Percentiles rank a stretch among this genome's conserved stretches.
Conservation (phyloP, 2,329 filamentous ascomycete genomes). For the Cladosporium sp. region DNA sequence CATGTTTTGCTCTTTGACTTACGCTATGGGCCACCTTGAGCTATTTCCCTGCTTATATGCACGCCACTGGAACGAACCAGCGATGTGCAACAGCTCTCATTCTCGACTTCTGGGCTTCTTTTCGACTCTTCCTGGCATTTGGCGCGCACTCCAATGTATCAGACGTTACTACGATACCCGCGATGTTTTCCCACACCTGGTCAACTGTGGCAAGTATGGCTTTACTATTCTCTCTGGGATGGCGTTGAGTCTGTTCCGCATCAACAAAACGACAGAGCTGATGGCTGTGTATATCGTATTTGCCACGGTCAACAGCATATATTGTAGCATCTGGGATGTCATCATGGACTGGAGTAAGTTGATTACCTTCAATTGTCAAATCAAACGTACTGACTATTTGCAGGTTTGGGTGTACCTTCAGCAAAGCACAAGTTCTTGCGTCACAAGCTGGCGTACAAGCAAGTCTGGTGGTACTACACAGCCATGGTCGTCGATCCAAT, state of each 20-base stretch:
- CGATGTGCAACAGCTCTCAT: slow-evolving; percentile 78
- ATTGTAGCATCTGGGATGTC: slow-evolving; percentile 86
- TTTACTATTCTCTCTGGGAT: slow-evolving; percentile 79
- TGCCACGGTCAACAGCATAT: slow-evolving; percentile 76
- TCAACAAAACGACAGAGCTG: slow-evolving; percentile 55
- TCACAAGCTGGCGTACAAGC: slow-evolving; percentile 67
- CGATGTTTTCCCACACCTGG: slow-evolving; percentile 85
- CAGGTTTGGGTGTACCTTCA: slow-evolving; percentile 66
- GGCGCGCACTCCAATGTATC: slow-evolving; percentile 86
- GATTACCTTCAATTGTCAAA: background rate
- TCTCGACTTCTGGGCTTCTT: slow-evolving; percentile 85
- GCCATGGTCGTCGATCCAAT: slow-evolving; percentile 82
- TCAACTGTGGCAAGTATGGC: slow-evolving; percentile 87
- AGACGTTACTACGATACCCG: slow-evolving; percentile 82
- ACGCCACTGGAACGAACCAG: slow-evolving; percentile 66
- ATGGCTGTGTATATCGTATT: slow-evolving; percentile 73
- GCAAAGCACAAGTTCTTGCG: slow-evolving; percentile 60
- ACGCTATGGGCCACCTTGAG: slow-evolving; percentile 82
- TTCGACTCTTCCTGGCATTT: slow-evolving; percentile 75
- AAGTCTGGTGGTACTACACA: slow-evolving; percentile 75
- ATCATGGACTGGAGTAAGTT: slow-evolving; percentile 79
- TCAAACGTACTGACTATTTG: background rate
- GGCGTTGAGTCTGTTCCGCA: slow-evolving; percentile 76
- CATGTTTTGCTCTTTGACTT: slow-evolving; percentile 94
- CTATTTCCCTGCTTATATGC: slow-evolving; percentile 93